Conservation (phyloP, 805 yeast genomes). For the Hanseniaspora lachancei region DNA sequence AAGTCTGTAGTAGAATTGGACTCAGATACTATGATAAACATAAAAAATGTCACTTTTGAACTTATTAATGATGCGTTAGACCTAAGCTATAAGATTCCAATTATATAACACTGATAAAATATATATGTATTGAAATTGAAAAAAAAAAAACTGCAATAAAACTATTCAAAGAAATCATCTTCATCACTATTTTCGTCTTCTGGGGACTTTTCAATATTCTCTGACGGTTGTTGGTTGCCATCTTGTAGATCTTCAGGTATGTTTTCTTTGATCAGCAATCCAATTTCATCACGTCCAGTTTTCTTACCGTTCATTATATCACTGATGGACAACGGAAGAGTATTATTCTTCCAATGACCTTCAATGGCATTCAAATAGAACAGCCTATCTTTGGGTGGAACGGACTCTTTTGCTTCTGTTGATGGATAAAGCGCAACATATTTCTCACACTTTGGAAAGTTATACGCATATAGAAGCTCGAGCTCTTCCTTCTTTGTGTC, state of each 20-base stretch:
- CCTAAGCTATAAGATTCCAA: conserved; percentile 31
- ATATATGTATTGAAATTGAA: neutral
- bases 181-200: conserved; percentile 25
- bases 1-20: conserved; percentile 38
- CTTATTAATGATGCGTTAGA: conserved; percentile 58
- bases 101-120: conserved; percentile 12
- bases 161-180: conserved; percentile 36
- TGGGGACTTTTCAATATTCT: conserved; percentile 15
- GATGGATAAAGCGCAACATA: conserved; percentile 67
- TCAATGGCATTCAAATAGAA: conserved; percentile 43
- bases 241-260: conserved; percentile 15
- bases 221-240: neutral
- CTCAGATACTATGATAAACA: conserved; percentile 26
- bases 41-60: conserved; percentile 30
- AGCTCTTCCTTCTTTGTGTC: conserved; percentile 40
- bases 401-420: conserved; percentile 20
- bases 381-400: conserved; percentile 28
- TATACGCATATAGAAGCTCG: conserved; percentile 60
- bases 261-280: conserved; percentile 15
- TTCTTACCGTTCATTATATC: conserved; percentile 30
- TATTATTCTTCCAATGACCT: conserved; percentile 38
- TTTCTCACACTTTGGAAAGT: conserved; percentile 68
- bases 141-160: neutral
- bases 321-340: conserved; percentile 45
- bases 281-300: conserved; percentile 20